A percentile compares a stretch with the other conserved stretches of the same genome.
phyloP scores from a whole-genome alignment of 2,329 filamentous ascomycete species.

The Purpureocillium lavendulum region DNA sequence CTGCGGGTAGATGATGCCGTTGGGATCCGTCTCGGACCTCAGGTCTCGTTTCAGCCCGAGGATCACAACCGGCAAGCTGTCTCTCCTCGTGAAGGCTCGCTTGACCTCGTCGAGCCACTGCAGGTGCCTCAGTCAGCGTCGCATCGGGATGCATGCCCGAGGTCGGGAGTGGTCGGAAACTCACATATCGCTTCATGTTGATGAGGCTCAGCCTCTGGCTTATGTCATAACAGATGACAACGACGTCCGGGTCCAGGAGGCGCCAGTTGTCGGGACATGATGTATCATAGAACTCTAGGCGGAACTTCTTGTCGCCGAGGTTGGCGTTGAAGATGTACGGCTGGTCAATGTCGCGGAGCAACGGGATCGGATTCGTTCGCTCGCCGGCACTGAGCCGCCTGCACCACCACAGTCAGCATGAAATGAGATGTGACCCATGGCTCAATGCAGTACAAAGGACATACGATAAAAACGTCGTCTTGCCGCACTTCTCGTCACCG shows the following conservation, averaged over 20 bases:
- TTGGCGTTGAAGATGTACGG: constrained; percentile 51
- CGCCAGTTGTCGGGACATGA: constrained; percentile 50
- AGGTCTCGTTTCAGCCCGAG: constrained; percentile 54
- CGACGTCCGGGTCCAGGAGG: constrained; percentile 47
- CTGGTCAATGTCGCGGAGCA: constrained; percentile 51
- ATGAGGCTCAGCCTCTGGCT: constrained; percentile 48
- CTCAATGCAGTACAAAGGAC: constrained; percentile 19
- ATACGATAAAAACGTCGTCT: constrained; percentile 54
- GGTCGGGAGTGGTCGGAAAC: constrained; percentile 14
- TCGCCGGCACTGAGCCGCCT: constrained; percentile 45
- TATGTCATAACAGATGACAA: constrained; percentile 55
- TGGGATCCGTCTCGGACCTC: constrained; percentile 47
- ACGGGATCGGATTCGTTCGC: constrained; percentile 31
- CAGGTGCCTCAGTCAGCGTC: not conserved
- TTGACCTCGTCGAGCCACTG: constrained; percentile 52
- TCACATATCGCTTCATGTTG: constrained; percentile 47
- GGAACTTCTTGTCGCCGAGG: constrained; percentile 28
- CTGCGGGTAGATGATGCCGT: constrained; percentile 52
- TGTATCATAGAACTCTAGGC: constrained; percentile 53
- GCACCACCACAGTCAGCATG: constrained; percentile 5
- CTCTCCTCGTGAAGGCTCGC: constrained; percentile 34
- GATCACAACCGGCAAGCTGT: constrained; percentile 45
- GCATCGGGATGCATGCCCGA: constrained; percentile 3
- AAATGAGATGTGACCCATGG: not conserved
- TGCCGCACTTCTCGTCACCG: constrained; percentile 52